A percentile compares a stretch with the other conserved stretches of the same genome.
These are phyloP conservation scores for Colletotrichum salicis DNA, from an alignment of 2,329 filamentous ascomycete species.

Conservation along the genomic window DNA sequence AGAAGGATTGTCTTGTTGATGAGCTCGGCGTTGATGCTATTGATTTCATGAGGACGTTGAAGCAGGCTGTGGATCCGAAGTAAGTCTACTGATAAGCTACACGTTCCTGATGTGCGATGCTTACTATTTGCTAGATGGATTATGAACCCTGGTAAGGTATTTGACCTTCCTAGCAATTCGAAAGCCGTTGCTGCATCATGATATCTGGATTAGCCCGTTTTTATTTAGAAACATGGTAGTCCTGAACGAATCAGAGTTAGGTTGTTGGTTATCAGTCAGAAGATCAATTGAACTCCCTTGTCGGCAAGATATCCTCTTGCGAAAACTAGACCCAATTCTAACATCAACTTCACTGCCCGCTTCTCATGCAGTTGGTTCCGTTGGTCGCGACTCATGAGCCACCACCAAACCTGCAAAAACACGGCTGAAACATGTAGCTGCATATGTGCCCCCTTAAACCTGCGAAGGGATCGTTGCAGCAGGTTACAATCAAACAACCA, in stretches of 20 bases:
- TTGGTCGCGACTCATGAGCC: neutral
- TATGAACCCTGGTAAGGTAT: conserved; percentile 77
- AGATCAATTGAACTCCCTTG: neutral
- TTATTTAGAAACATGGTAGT: neutral
- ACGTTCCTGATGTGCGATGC: too few relatives aligned
- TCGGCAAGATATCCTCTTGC: neutral
- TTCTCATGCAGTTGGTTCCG: neutral
- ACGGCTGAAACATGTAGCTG: conserved; percentile 15
- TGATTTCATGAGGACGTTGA: conserved; percentile 74
- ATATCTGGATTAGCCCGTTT: neutral
- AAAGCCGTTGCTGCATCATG: conserved; percentile 2
- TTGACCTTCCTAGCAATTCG: conserved; percentile 54
- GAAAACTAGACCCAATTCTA: neutral
- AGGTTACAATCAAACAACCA: conserved; percentile 18
- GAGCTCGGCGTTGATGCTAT: conserved; percentile 73
- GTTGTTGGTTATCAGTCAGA: neutral
- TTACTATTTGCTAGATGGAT: conserved; percentile 59
- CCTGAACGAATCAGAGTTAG: neutral
- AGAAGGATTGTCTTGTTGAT: conserved; percentile 69
- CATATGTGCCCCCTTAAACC: neutral
- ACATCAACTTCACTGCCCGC: neutral
- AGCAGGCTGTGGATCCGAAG: conserved; percentile 69
- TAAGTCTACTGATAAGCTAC: conserved; percentile 30
- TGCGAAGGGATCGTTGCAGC: neutral
- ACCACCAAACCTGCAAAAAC: neutral